Evolutionary conservation across 176 grass and related monocot species (phyloP), one percentile per base, ranked within the genome.

Genomic region (Tillandsia fasciculata): DNA sequence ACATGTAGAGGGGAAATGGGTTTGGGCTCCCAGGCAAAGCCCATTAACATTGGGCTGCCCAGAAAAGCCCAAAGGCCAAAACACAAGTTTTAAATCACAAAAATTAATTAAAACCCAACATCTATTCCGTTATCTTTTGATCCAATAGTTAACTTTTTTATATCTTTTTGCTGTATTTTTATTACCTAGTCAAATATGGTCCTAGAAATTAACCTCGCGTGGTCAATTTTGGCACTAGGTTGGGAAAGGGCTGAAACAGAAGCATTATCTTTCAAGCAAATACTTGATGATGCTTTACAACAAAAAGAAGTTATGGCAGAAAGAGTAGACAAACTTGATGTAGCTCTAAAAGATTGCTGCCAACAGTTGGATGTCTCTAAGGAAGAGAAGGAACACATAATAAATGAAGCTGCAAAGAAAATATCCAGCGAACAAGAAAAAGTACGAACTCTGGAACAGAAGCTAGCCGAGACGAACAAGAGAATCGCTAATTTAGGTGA

Each of bases 211-310:
- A 18, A 42, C 33, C 33, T 42, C 33, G 7, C 7, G 8, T 61
- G 4, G 11, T 63, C 23, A 26, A 27, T 48, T 27, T n/a, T n/a
- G 51, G 1, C 50, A 18, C 14, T 81, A 97, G 94, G 94, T 65
- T 97, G 94, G 94, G 94, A 97, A 70, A 97, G 90, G 77, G 82
- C 86, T 0, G 89, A 92, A 72, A 79, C 79, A 67, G 89, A 97
- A 83, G 74, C 86, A 26, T 64, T 83, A 71, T 67, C 74, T 77
- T 78, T 86, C 56, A 97, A 82, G 78, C 27, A 91, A 85, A 77
- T 92, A 82, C 66, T 92, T 22, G 79, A 90, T 71, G 72, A 90
- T 72, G 81, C 82, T 64, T 27, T 87, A 65, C 58, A 78, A 71
- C 71, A 85, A 58, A 97, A 92, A 72, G 57, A 74, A 68, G 65